A percentile compares a stretch with the other conserved stretches of the same genome.
Evolutionary conservation across 2,329 filamentous ascomycete genomes (phyloP).

Genomic region (Trichoderma endophyticum): DNA sequence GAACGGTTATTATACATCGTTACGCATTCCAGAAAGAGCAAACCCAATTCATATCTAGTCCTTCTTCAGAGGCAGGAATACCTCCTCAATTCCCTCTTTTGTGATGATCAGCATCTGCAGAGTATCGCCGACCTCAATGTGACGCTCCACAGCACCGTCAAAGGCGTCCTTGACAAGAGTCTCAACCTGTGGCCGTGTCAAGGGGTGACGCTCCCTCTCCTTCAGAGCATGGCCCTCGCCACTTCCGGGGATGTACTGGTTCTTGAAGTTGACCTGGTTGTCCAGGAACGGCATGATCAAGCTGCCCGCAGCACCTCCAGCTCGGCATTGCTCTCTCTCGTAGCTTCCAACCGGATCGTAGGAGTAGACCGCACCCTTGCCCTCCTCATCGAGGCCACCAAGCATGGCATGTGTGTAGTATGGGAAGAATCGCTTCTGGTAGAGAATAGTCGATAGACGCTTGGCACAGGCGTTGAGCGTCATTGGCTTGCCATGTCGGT

Average conservation of each 20-base stretch:
- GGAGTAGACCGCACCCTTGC: constrained; percentile 89
- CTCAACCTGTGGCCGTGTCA: constrained; percentile 73
- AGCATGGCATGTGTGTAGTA: constrained; percentile 97
- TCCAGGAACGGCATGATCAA: constrained; percentile 99
- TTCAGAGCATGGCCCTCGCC: constrained; percentile 78
- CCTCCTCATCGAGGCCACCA: constrained; percentile 90
- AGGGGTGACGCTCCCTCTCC: constrained; percentile 65
- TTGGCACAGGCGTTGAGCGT: constrained; percentile 91
- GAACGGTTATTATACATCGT: constrained; percentile 33
- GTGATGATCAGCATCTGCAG: constrained; percentile 96
- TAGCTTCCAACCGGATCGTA: constrained; percentile 98
- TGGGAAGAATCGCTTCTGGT: constrained; percentile 97
- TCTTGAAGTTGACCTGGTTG: constrained; percentile 99
- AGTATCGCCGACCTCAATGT: constrained; percentile 97
- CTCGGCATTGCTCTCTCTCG: constrained; percentile 93
- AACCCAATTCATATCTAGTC: constrained; percentile 54
- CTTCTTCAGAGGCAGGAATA: constrained; percentile 79
- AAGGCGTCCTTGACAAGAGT: constrained; percentile 94
- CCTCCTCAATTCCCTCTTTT: constrained; percentile 82
- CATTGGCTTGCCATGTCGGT: constrained; percentile 97
- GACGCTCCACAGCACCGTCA: constrained; percentile 94
- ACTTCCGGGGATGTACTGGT: constrained; percentile 88
- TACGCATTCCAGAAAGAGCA: constrained; percentile 12
- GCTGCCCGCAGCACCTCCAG: constrained; percentile 85
- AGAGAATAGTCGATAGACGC: constrained; percentile 90